These are phyloP conservation scores for Alternaria ethzedia DNA, from an alignment of 2,329 filamentous ascomycete species.

Conservation along the genomic window DNA sequence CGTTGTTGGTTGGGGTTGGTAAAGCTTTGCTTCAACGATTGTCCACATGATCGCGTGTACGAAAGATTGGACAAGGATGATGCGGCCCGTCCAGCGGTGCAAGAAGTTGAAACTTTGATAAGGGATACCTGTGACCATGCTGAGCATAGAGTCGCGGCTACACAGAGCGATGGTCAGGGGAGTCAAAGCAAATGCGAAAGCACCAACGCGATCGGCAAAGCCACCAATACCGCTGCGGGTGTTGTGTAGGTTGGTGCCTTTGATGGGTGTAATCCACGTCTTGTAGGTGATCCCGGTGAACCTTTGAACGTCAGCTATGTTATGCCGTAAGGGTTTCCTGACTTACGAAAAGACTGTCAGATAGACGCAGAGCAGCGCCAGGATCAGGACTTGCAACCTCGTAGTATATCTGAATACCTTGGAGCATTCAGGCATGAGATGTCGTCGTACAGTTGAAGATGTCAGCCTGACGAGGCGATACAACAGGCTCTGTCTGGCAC, in stretches of 20 bases:
- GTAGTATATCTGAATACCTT: constrained; percentile 6
- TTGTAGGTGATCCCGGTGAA: constrained; percentile 11
- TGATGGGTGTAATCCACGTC: constrained; percentile 7
- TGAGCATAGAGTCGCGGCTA: constrained; percentile 9
- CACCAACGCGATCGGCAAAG: constrained; percentile 7
- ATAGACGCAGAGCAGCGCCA: constrained; percentile 7
- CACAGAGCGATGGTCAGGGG: constrained; percentile 8
- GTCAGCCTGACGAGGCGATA: constrained; percentile 4
- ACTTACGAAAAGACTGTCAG: constrained; percentile 5
- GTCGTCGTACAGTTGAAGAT: background rate
- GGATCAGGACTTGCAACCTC: constrained; percentile 3
- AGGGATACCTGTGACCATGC: constrained; percentile 8
- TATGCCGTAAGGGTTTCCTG: background rate
- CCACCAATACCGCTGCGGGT: constrained; percentile 9
- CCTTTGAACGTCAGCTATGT: background rate
- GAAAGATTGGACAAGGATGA: constrained; percentile 8
- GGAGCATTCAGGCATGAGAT: constrained; percentile 3
- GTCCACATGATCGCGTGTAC: constrained; percentile 10
- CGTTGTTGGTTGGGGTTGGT: constrained; percentile 7
- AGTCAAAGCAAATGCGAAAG: constrained; percentile 9
- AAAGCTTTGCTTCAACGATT: constrained; percentile 8
- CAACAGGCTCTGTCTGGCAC: constrained; percentile 2
- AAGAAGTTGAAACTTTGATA: constrained; percentile 12
- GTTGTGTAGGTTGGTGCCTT: constrained; percentile 4
- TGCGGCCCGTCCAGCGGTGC: constrained; percentile 12